Evolutionary conservation across 1,284 basidiomycete genomes (phyloP), one percentile per base, ranked within the genome.

Genomic region (Cryptococcus sp.): DNA sequence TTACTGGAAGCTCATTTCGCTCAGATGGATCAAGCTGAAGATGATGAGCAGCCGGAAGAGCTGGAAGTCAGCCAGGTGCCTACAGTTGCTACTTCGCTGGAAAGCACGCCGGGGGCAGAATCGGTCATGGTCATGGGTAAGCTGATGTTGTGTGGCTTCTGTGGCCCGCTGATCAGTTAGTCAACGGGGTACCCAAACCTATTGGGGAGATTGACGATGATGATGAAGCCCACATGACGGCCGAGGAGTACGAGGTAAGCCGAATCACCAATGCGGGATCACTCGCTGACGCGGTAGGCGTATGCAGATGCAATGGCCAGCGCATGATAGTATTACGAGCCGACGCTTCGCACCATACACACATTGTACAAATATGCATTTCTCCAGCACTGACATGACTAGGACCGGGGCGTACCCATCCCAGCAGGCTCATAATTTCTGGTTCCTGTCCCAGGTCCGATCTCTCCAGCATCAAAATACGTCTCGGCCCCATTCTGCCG

Each of bases 161-260:
- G n/a, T n/a, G n/a, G n/a, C n/a, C n/a, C n/a, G n/a, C n/a, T n/a
- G n/a, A n/a, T n/a, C n/a, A 13, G 39, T 18, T 40, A 69, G 74
- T 76, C 25, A 61, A 56, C 19, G 75, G 75, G 7, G 60, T 66
- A 16, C 36, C 62, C 10, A 73, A 71, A 60, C 56, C 60, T 1
- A 55, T 75, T 5, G 63, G 60, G 2, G 65, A 73, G 13, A 60
- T 76, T 3, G 74, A 70, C 1, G 72, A 75, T 31, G 74, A 72
- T 11, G 69, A 75, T 46, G 60, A 72, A 48, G 72, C 67, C n/a
- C 36, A 62, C 42, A 76, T 76, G 75, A 70, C 70, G n/a, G 60
- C 69, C 0, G 75, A 73, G n/a, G 75, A 76, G 55, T 74, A 75
- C 55, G 67, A 72, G 48, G 72, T 72, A 48, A 55, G 69, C 32